phyloP scores from a whole-genome alignment of 164 flowering plant genomes.

The Annona cherimola region DNA sequence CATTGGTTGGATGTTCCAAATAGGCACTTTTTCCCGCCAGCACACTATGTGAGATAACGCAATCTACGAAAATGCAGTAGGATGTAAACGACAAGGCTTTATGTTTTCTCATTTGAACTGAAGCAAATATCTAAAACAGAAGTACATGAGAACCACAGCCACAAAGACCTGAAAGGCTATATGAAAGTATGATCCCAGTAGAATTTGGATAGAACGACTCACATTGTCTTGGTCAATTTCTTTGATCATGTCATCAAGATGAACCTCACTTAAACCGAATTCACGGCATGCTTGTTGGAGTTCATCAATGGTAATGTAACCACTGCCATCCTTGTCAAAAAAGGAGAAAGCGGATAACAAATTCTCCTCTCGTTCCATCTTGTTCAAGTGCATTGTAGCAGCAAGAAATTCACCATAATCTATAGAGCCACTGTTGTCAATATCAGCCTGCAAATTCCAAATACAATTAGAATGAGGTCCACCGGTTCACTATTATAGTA shows the following conservation, averaged over 20 bases:
- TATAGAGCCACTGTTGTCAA: constrained; percentile 75
- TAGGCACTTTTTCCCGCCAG: too few relatives aligned
- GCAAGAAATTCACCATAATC: constrained; percentile 90
- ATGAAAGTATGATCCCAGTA: neutral
- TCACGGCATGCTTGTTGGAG: constrained; percentile 80
- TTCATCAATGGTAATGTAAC: constrained; percentile 82
- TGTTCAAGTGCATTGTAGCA: constrained; percentile 80
- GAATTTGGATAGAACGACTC: constrained; percentile 17
- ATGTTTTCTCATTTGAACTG: neutral
- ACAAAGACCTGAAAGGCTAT: neutral
- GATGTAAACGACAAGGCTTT: neutral
- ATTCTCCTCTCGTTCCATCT: constrained; percentile 83
- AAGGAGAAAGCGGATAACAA: constrained; percentile 63
- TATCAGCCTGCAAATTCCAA: constrained; percentile 57
- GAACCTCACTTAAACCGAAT: constrained; percentile 70
- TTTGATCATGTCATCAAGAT: constrained; percentile 66
- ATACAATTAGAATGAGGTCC: neutral
- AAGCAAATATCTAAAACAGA: neutral
- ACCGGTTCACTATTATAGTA: neutral
- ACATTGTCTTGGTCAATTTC: constrained; percentile 88
- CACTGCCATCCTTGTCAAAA: constrained; percentile 88
- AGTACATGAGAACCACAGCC: neutral
- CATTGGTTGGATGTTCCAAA: too few relatives aligned
- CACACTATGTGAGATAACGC: too few relatives aligned
- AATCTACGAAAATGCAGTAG: neutral